phyloP scores from a whole-genome alignment of 2,329 filamentous ascomycete species.

The Nigrospora oryzae region DNA sequence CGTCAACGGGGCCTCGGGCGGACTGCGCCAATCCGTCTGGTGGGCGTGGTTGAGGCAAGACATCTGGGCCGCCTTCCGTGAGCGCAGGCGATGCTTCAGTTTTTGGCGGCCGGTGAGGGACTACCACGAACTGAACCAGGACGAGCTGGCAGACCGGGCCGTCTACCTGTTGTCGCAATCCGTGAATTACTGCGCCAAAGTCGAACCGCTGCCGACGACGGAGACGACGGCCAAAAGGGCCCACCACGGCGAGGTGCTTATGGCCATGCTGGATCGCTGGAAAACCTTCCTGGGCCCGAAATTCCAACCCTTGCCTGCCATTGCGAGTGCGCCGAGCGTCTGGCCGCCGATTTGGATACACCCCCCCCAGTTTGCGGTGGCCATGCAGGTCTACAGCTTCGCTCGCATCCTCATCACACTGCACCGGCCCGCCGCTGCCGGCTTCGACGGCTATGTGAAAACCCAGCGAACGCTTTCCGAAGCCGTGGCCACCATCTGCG shows the following conservation, averaged over 20 bases:
- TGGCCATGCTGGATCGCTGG: constrained; percentile 21
- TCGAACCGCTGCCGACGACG: constrained; percentile 10
- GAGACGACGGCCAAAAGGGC: constrained; percentile 4
- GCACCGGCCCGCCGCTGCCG: constrained; percentile 40
- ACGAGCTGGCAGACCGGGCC: constrained; percentile 44
- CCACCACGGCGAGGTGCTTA: constrained; percentile 10
- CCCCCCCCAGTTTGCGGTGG: constrained; percentile 35
- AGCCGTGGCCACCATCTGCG: constrained; percentile 38
- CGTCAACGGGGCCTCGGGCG: constrained; percentile 49
- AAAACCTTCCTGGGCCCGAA: constrained; percentile 22
- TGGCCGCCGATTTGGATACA: constrained; percentile 44
- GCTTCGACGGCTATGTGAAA: constrained; percentile 35
- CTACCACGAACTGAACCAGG: constrained; percentile 35
- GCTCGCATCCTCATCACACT: constrained; percentile 43
- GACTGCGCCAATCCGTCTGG: constrained; percentile 51
- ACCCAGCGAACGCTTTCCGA: constrained; percentile 32
- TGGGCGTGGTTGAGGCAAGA: constrained; percentile 62
- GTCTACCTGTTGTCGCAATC: constrained; percentile 47
- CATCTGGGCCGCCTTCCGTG: constrained; percentile 55
- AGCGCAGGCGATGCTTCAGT: constrained; percentile 44
- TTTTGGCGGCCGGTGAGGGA: constrained; percentile 48
- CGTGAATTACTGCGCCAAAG: constrained; percentile 47
- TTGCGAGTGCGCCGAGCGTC: constrained; percentile 12
- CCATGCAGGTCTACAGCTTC: constrained; percentile 43
- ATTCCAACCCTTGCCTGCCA: constrained; percentile 29